These are phyloP conservation scores for Schizothecium vesticola DNA, from an alignment of 495 filamentous ascomycete species.

Conservation along the genomic window DNA sequence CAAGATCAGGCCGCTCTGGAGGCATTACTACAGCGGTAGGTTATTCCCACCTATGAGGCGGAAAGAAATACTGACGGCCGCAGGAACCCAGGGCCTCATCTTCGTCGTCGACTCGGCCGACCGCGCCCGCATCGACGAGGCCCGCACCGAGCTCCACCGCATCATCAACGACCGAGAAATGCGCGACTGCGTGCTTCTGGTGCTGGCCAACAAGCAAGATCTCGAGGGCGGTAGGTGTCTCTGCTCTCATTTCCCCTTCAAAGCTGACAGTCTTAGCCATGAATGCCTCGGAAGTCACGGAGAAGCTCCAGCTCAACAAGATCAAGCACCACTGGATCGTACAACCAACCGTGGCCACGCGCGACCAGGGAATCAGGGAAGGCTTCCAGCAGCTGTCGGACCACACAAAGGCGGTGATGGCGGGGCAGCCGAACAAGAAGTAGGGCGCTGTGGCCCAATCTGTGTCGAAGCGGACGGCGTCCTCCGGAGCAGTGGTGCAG, in stretches of 20 bases:
- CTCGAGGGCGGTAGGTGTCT: conserved; percentile 64
- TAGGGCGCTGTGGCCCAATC: conserved; percentile 17
- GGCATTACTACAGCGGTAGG: conserved; percentile 96
- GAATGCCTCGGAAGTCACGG: conserved; percentile 79
- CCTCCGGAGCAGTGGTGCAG: not conserved
- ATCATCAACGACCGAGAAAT: conserved; percentile 98
- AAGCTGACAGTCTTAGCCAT: conserved; percentile 54
- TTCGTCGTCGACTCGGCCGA: conserved; percentile 96
- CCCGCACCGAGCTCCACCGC: conserved; percentile 79
- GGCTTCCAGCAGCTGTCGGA: conserved; percentile 90
- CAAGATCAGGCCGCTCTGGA: conserved; percentile 96
- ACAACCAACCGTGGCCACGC: conserved; percentile 89
- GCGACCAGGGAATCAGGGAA: conserved; percentile 89
- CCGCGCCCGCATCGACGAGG: conserved; percentile 80
- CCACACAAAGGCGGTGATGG: conserved; percentile 74
- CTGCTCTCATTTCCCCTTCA: not conserved
- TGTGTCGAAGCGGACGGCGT: too few species aligned
- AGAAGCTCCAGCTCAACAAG: conserved; percentile 74
- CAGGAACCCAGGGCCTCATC: conserved; percentile 92
- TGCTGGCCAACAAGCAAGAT: conserved; percentile 99
- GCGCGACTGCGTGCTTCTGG: conserved; percentile 88
- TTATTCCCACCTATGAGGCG: not conserved
- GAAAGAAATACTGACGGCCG: not conserved
- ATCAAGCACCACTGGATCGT: conserved; percentile 94
- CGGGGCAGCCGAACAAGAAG: conserved; percentile 29